Evolutionary conservation across 805 yeast species (phyloP), one percentile per base, ranked within the genome.

Genomic region (Torulaspora franciscae): DNA sequence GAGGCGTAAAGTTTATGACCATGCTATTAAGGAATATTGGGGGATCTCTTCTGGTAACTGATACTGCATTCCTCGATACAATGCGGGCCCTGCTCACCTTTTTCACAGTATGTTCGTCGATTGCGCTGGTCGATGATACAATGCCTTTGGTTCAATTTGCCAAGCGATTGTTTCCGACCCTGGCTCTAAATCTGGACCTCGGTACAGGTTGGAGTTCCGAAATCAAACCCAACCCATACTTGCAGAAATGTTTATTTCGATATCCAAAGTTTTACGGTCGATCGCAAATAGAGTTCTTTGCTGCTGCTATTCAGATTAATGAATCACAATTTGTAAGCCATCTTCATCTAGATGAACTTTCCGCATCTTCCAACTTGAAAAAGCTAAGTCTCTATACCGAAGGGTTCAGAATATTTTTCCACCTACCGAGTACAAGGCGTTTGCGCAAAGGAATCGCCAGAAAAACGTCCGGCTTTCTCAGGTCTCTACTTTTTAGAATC

Each of bases 341-440:
- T 22, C 42, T 65, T 32, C 45, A 50, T 15, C 43, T 55, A 9
- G 47, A 55, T 26, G 46, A 51, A 13, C 43, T 48, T 6, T 40
- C 48, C 11, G 46, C 42, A 26, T 34, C 43, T 7, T 33, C 49
- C 3, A 57, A 54, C 30, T 40, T 55, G 4, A 48, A 53, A 25
- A 55, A 61, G n/a, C 41, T 69, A 32, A 58, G 59, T 29, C 57
- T 70, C 32, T 61, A 67, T 10, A 64, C 66, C 2, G 72, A 71
- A 32, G 68, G 70, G 22, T 57, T 70, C 37, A 64, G 62, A 50
- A 50, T 63, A 4, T 66, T 64, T 30, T 63, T 67, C 32, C 50
- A 59, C 17, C 52, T 61, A 30, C 67, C 67, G 2, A 52, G 59
- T 13, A 51, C 62, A 28, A 54, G 52, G 13, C 48, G 40, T n/a